Conservation (phyloP, 2,329 filamentous ascomycete species). For the Thyridium curvatum region DNA sequence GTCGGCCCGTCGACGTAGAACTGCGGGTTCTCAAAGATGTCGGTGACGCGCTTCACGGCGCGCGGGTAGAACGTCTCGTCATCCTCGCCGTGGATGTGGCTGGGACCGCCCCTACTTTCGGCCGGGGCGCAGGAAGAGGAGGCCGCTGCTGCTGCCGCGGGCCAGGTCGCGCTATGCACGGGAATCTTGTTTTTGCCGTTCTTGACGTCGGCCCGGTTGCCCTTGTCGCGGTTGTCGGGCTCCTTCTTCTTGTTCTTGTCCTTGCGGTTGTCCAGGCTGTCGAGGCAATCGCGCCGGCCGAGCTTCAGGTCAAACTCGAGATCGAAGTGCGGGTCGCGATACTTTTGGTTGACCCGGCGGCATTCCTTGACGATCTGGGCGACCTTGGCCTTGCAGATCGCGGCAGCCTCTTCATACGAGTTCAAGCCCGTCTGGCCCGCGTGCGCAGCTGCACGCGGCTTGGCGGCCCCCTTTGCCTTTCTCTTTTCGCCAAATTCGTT, state of each 20-base stretch:
- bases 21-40: slow-evolving; percentile 69
- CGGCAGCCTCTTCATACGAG: slow-evolving; percentile 67
- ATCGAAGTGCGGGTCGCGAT: slow-evolving; percentile 81
- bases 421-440: background rate
- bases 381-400: slow-evolving; percentile 60
- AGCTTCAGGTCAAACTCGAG: slow-evolving; percentile 70
- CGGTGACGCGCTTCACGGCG: slow-evolving; percentile 62
- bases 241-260: slow-evolving; percentile 1
- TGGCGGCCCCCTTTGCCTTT: slow-evolving; percentile 47
- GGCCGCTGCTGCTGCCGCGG: no score
- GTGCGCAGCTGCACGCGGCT: slow-evolving; percentile 10
- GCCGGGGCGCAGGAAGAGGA: no score
- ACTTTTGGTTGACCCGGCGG: slow-evolving; percentile 74
- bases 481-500: slow-evolving; percentile 59
- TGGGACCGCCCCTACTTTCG: slow-evolving; percentile 1
- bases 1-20: slow-evolving; percentile 76
- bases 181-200: no score
- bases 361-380: slow-evolving; percentile 60
- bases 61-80: slow-evolving; percentile 30
- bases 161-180: no score
- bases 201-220: background rate
- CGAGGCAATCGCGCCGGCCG: slow-evolving; percentile 41
- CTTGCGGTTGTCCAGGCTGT: slow-evolving; percentile 13
- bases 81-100: slow-evolving; percentile 6
- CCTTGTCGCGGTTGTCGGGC: background rate